Base-by-base conservation (phyloP, 805 yeast species). In the Nakazawaea ernobii region DNA sequence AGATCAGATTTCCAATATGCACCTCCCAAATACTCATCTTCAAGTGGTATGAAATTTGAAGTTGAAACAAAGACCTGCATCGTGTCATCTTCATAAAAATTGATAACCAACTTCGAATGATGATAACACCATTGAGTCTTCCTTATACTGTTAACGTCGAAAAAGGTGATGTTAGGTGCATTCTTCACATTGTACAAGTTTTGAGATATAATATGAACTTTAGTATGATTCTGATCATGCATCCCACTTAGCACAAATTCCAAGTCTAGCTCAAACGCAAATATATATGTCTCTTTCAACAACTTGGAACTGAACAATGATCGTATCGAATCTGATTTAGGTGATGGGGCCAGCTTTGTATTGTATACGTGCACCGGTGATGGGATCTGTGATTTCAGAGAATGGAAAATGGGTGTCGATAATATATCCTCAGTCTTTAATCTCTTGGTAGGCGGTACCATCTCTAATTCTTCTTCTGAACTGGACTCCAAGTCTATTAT, bases 71-170 rank as follows among this genome's bases (percentile, higher is more conserved):
- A 77, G 0, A 84, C 59, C 55, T 77, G 80, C 30, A 73, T 60
- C 0, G 72, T 61, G 14, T 64, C 66, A 51, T 76, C 77, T 2
- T 58, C 58, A 55, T 69, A 80, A 49, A 74, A 65, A 55, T 83
- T 83, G 11, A 84, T 63, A 70, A 84, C 79, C 74, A 84, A 64
- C 57, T 84, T 84, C 1, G 87, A 73, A 59, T 84, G 92, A 59
- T 84, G 90, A 3, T 74, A 67, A 0, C 77, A 63, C 54, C 52
- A 75, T 15, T 64, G n/a, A n/a, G n/a, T 70, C 6, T 66, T 62
- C 67, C 69, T 65, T 8, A 47, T 17, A 29, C 39, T 35, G 2
- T 41, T 8, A 1, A 74, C 67, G 37, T 62, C 62, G 7, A 69
- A 47, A 9, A 59, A 53, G 3, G 48, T 42, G 7, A 65, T 52